Base-by-base conservation (phyloP, 1,284 basidiomycete genomes). In the Vanrija humicola region DNA sequence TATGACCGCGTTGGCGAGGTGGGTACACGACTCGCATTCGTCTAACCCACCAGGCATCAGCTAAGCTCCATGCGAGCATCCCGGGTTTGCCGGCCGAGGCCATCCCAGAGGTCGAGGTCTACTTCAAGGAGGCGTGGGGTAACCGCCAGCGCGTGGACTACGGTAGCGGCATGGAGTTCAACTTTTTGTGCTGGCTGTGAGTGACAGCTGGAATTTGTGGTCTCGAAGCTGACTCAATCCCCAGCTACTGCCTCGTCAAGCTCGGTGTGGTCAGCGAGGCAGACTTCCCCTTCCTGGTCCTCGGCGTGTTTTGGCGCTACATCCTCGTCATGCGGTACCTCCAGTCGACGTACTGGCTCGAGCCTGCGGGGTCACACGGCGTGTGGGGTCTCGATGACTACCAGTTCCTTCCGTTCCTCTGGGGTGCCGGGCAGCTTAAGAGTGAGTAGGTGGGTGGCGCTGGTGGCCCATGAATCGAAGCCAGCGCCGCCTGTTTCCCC, bases 371-470 rank as follows among this genome's bases (percentile, higher is more conserved):
- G 16, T 96, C 92, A 8, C 95, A 98, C 74, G 95, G 95, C 1
- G 96, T 98, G 0, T 98, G 95, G 91, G 96, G 96, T 1, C 79
- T 98, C 50, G 95, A 99, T 70, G 95, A 98, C 70, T 98, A 98
- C 70, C 93, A 97, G 65, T 98, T 98, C 76, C 79, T 97, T 3
- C 94, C 94, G 0, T 98, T 98, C 78, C 74, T 96, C 9, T 95
- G 88, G 75, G 93, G 93, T 4, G 84, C 88, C 1, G 88, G 88
- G 0, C 75, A 77, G 52, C 78, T 96, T 52, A 80, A 82, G 77
- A 86, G 88, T 84, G 59, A 12, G 78, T 66, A 5, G 7, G 38
- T 3, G 9, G 40, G 12, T 43, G 18, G 10, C 40, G 26, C 16
- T 51, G 39, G 21, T 5, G 21, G 21, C 5, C 21, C 21, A 3